Evolutionary conservation across 768 basidiomycete genomes (phyloP).

Genomic region (Suillus cothurnatus): DNA sequence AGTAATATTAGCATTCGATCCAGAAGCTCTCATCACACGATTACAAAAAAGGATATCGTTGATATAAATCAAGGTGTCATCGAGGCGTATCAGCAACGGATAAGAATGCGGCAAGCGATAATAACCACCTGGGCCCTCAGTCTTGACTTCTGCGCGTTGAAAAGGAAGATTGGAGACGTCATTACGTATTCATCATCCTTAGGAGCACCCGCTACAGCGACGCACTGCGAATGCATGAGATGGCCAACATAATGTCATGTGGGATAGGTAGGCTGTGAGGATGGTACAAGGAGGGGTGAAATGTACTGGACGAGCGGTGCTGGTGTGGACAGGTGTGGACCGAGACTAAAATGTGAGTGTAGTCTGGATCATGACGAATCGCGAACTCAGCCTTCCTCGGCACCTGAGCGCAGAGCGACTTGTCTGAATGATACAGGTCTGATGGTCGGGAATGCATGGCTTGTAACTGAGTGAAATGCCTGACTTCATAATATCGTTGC

Average conservation of each 20-base stretch:
- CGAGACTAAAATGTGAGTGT: background rate
- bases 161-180: background rate
- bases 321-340: background rate
- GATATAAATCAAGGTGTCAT: background rate
- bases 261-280: background rate
- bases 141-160: background rate
- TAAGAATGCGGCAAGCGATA: background rate
- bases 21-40: background rate
- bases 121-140: background rate
- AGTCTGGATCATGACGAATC: constrained; percentile 51
- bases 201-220: background rate
- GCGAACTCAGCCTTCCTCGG: constrained; percentile 46
- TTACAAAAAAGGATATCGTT: background rate
- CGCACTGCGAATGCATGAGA: background rate
- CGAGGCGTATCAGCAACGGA: background rate
- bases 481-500: constrained; percentile 67
- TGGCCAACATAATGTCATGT: background rate
- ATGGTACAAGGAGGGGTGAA: background rate
- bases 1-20: background rate
- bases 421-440: constrained; percentile 71
- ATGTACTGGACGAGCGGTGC: background rate
- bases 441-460: constrained; percentile 44
- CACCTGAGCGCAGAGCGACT: constrained; percentile 66
- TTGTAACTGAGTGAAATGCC: constrained; percentile 68
- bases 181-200: background rate